Conservation (phyloP, 257 asterid species). For the Eucommia ulmoides region DNA sequence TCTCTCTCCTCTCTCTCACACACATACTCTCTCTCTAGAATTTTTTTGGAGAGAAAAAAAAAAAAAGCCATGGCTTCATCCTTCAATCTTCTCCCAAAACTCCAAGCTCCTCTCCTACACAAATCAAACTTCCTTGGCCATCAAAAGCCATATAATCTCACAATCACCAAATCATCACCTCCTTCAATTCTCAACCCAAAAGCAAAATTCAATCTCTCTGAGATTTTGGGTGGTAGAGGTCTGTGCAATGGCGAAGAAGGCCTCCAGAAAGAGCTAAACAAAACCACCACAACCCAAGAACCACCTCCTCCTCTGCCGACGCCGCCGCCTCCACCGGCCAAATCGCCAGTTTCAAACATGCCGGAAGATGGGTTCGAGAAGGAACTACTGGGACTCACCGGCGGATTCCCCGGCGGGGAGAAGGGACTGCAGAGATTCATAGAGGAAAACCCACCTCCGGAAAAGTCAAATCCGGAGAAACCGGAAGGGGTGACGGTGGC, state of each 20-base stretch:
- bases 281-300: constrained; percentile 21
- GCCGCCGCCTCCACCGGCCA: constrained; percentile 9
- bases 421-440: constrained; percentile 61
- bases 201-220: constrained; percentile 70
- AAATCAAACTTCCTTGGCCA: constrained; percentile 49
- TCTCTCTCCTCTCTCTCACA: no score
- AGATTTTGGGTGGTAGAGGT: constrained; percentile 79
- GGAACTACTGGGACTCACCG: constrained; percentile 70
- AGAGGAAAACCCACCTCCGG: constrained; percentile 59
- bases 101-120: constrained; percentile 26
- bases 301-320: constrained; percentile 8
- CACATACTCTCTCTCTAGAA: no score
- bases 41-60: no score
- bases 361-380: constrained; percentile 61
- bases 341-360: constrained; percentile 3
- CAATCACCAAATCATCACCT: no score
- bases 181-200: no score
- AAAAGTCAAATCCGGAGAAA: constrained; percentile 10
- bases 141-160: constrained; percentile 5
- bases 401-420: constrained; percentile 91
- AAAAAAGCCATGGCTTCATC: constrained; percentile 52
- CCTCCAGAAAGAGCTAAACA: constrained; percentile 41
- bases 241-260: constrained; percentile 72
- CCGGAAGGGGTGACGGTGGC: constrained; percentile 26
- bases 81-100: constrained; percentile 37